These are phyloP conservation scores for Sindora glabra DNA, from an alignment of 306 rosid species.

Conservation along the genomic window DNA sequence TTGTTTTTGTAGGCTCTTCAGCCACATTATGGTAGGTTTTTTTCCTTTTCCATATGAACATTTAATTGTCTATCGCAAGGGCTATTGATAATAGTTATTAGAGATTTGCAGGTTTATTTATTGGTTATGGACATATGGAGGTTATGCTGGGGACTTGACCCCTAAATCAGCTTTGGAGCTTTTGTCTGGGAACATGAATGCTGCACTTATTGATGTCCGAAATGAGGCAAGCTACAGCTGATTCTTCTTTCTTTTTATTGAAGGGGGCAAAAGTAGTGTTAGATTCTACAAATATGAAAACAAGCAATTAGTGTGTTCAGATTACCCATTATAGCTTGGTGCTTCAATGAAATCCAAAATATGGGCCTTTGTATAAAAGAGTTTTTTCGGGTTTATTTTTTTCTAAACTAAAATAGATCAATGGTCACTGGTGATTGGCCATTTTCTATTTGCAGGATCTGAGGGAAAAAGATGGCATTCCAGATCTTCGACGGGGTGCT, in stretches of 20 bases:
- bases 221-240: slow-evolving; percentile 65
- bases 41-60: slow-evolving; percentile 7
- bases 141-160: slow-evolving; percentile 87
- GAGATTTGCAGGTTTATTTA: slow-evolving; percentile 85
- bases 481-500: slow-evolving; percentile 79
- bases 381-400: background rate
- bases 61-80: slow-evolving; percentile 19
- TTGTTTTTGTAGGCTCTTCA: slow-evolving; percentile 66
- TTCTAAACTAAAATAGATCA: slow-evolving; percentile 8
- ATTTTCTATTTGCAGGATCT: slow-evolving; percentile 39
- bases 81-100: slow-evolving; percentile 55
- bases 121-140: slow-evolving; percentile 69
- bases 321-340: background rate
- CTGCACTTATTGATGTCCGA: slow-evolving; percentile 77
- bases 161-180: slow-evolving; percentile 67
- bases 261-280: slow-evolving; percentile 1
- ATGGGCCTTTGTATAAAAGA: background rate
- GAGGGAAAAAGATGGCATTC: slow-evolving; percentile 77
- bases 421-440: slow-evolving; percentile 4
- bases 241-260: slow-evolving; percentile 29
- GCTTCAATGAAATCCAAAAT: background rate
- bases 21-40: slow-evolving; percentile 69
- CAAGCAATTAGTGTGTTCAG: slow-evolving; percentile 1
- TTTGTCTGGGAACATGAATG: slow-evolving; percentile 56
- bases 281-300: slow-evolving; percentile 6